Conservation (phyloP, 1,284 basidiomycete genomes). For the Cryptococcus amylolentus region DNA sequence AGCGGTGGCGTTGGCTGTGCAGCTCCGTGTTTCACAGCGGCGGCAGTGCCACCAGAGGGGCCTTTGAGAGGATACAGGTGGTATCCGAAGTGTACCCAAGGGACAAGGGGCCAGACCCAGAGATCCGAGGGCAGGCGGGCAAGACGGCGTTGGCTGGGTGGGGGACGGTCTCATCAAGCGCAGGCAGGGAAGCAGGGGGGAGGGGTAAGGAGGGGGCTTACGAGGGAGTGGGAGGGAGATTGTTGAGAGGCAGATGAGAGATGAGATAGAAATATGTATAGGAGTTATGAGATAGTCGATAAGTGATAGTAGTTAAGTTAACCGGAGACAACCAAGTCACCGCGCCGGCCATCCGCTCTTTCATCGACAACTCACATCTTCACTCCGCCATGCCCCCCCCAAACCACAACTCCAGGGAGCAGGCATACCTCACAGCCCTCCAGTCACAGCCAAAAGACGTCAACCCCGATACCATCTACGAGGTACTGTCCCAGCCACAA, state of each 20-base stretch:
- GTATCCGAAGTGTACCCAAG: too few relatives aligned
- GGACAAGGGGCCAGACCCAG: too few relatives aligned
- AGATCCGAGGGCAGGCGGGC: too few relatives aligned
- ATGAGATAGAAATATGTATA: background rate
- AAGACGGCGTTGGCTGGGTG: too few relatives aligned
- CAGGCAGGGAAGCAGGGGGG: too few relatives aligned
- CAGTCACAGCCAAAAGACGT: slow-evolving; percentile 42
- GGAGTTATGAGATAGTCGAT: too few relatives aligned
- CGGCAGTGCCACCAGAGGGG: background rate
- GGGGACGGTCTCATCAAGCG: too few relatives aligned
- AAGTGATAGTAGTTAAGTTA: too few relatives aligned
- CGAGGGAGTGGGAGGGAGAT: background rate
- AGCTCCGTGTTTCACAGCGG: too few relatives aligned
- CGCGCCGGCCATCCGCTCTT: background rate
- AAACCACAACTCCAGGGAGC: slow-evolving; percentile 24
- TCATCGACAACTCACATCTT: background rate
- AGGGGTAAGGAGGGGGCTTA: too few relatives aligned
- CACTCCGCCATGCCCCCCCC: background rate
- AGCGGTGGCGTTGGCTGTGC: too few relatives aligned
- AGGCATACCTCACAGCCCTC: slow-evolving; percentile 38
- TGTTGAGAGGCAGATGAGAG: background rate
- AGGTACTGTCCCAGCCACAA: slow-evolving; percentile 25
- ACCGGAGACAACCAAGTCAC: too few relatives aligned
- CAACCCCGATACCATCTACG: slow-evolving; percentile 39
- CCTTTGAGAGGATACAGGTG: background rate